phyloP scores from a whole-genome alignment of 1,139 yeast genomes.

The Torulaspora globosa region DNA sequence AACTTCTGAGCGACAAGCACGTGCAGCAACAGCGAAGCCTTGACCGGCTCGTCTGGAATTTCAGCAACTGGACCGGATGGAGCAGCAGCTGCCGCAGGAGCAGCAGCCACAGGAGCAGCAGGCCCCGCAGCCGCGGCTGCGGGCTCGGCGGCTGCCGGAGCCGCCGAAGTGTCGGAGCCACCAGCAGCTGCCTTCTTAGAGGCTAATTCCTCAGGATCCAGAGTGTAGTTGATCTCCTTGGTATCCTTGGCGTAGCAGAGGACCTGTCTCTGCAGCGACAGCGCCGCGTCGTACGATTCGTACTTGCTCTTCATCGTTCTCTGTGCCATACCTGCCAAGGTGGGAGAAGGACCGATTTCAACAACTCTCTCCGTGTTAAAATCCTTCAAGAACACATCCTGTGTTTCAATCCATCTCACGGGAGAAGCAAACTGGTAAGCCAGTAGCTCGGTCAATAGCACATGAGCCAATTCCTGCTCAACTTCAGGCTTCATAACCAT shows the following conservation, averaged over 20 bases:
- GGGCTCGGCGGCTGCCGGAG: conserved; percentile 43
- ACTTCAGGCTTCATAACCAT: conserved; percentile 86
- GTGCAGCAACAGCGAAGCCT: conserved; percentile 77
- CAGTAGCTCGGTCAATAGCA: conserved; percentile 86
- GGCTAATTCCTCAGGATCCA: conserved; percentile 54
- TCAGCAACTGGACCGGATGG: conserved; percentile 75
- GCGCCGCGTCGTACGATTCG: conserved; percentile 96
- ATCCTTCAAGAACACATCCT: conserved; percentile 91
- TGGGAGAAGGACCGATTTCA: conserved; percentile 98
- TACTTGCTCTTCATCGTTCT: conserved; percentile 95
- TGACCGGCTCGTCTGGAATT: conserved; percentile 83
- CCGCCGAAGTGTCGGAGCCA: conserved; percentile 20
- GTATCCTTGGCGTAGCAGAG: conserved; percentile 93
- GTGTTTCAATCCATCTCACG: conserved; percentile 99
- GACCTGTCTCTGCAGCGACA: conserved; percentile 93
- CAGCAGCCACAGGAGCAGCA: conserved; percentile 54
- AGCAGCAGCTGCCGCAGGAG: conserved; percentile 57
- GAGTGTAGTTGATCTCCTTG: conserved; percentile 92
- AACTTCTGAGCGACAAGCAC: conserved; percentile 92
- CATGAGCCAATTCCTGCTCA: conserved; percentile 95
- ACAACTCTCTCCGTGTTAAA: conserved; percentile 95
- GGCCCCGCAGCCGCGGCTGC: conserved; percentile 47
- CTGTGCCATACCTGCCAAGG: conserved; percentile 97
- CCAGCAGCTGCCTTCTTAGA: conserved; percentile 39
- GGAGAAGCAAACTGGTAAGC: conserved; percentile 99